Conservation (phyloP, 2,329 filamentous ascomycete genomes). For the Nemania diffusa region DNA sequence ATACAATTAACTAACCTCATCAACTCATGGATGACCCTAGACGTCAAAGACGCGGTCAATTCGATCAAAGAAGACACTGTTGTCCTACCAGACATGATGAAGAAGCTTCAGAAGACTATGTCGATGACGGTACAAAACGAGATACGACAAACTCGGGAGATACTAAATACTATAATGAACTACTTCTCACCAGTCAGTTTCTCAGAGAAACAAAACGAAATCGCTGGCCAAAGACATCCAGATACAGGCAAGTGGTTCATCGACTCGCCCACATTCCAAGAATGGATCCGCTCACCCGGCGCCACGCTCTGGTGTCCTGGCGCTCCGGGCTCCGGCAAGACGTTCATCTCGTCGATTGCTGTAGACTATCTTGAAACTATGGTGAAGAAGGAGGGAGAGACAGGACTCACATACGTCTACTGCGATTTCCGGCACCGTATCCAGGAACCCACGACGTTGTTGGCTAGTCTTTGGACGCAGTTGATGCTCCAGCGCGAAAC, state of each 20-base stretch:
- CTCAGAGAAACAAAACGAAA: conserved; percentile 22
- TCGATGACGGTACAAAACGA: conserved; percentile 24
- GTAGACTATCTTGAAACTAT: conserved; percentile 17
- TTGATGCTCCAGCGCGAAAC: conserved; percentile 15
- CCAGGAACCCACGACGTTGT: conserved; percentile 16
- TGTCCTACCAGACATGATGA: conserved; percentile 11
- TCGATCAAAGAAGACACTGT: conserved; percentile 20
- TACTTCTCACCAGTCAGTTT: conserved; percentile 20
- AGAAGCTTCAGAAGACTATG: conserved; percentile 19
- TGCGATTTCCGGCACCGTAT: conserved; percentile 25
- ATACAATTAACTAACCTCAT: conserved; percentile 6
- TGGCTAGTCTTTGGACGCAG: conserved; percentile 19
- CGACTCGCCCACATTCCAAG: conserved; percentile 14
- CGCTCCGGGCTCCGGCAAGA: conserved; percentile 23
- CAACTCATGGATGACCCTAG: conserved; percentile 15
- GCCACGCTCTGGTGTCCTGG: conserved; percentile 25
- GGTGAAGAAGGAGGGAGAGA: conserved; percentile 16
- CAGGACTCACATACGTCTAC: conserved; percentile 25
- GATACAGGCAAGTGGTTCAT: conserved; percentile 20
- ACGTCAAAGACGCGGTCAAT: conserved; percentile 10
- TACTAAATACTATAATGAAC: conserved; percentile 21
- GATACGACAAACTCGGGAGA: conserved; percentile 12
- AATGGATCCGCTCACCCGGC: conserved; percentile 9
- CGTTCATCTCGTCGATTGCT: conserved; percentile 19
- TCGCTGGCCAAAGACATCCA: conserved; percentile 14